These are phyloP conservation scores for Spathaspora sp. DNA, from an alignment of 805 yeast species.

Conservation along the genomic window DNA sequence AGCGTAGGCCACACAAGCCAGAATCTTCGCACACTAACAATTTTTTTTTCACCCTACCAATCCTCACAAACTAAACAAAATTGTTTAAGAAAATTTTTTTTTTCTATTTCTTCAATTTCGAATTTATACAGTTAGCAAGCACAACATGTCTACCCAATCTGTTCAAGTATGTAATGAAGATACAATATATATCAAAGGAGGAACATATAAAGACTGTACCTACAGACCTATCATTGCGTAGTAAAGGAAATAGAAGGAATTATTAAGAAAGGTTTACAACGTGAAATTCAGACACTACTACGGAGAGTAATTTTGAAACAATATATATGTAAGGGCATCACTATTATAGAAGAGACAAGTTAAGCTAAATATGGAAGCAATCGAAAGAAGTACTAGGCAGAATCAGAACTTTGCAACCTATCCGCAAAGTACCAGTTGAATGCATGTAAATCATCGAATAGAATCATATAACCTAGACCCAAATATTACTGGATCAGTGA, in stretches of 20 bases:
- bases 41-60: background rate
- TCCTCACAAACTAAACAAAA: conserved; percentile 4
- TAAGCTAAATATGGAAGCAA: background rate
- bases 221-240: background rate
- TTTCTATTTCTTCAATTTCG: conserved; percentile 4
- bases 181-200: background rate
- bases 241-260: background rate
- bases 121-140: conserved; percentile 8
- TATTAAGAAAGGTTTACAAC: background rate
- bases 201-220: background rate
- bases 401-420: too few species aligned
- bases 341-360: background rate
- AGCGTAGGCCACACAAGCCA: background rate
- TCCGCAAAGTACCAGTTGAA: too few species aligned
- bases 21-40: background rate
- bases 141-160: conserved; percentile 70
- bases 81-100: conserved; percentile 11
- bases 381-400: too few species aligned
- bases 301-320: background rate
- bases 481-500: too few species aligned
- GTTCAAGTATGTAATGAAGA: conserved; percentile 68
- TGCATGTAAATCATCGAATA: too few species aligned
- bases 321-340: too few species aligned
- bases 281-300: background rate
- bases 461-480: too few species aligned